phyloP scores from a whole-genome alignment of 371 early-diverging fungal species.

The Saksenaea vasiformis region DNA sequence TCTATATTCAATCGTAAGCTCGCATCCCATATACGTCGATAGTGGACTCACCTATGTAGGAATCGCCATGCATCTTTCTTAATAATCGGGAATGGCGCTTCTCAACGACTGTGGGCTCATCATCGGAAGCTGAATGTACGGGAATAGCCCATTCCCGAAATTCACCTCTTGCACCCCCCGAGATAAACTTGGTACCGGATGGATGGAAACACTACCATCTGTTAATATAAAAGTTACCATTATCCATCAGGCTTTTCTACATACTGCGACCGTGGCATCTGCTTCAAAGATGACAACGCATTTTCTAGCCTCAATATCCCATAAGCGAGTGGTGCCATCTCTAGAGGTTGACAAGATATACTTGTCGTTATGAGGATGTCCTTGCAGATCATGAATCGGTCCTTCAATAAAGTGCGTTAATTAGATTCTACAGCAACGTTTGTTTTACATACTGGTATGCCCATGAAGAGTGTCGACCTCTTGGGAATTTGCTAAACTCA shows the following conservation, averaged over 20 bases:
- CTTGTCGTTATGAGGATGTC: conserved; percentile 66
- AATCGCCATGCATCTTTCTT: conserved; percentile 45
- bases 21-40: not conserved
- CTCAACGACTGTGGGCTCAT: conserved; percentile 32
- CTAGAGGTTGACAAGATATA: conserved; percentile 77
- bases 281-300: conserved; percentile 66
- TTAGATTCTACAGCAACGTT: not conserved
- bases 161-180: conserved; percentile 59
- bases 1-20: conserved; percentile 31
- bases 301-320: conserved; percentile 78
- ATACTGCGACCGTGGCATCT: conserved; percentile 65
- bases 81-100: conserved; percentile 36
- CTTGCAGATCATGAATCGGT: conserved; percentile 66
- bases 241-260: conserved; percentile 7
- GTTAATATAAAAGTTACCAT: not conserved
- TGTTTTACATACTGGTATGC: conserved; percentile 58
- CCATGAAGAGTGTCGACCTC: conserved; percentile 65
- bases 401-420: conserved; percentile 30
- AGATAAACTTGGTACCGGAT: conserved; percentile 56
- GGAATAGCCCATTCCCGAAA: conserved; percentile 64
- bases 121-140: conserved; percentile 8
- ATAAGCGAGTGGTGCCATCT: conserved; percentile 86
- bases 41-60: conserved; percentile 32
- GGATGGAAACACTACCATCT: conserved; percentile 62
- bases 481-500: conserved; percentile 74